Base-by-base conservation (phyloP, 495 filamentous ascomycete genomes). In the Thermochaetoides thermophila region DNA sequence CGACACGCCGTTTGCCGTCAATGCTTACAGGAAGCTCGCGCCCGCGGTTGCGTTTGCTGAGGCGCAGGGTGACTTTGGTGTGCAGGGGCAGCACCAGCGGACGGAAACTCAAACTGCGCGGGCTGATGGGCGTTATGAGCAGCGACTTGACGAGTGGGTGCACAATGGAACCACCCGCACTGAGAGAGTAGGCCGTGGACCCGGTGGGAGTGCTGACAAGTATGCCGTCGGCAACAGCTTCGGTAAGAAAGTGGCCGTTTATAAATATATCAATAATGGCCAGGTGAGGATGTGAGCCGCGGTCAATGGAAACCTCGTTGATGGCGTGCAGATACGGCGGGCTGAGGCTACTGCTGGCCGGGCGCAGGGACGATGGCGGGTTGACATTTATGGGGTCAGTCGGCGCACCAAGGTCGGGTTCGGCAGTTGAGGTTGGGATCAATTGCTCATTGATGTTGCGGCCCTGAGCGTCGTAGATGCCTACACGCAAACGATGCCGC, bases 231-330 rank as follows among this genome's bases (percentile, higher is more conserved):
- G 85, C 84, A 17, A 95, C 84, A 0, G 81, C 84, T 45, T 91
- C 83, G 3, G 89, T 97, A 15, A 97, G 62, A 43, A 84, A 84
- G 31, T 83, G 75, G 7, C 75, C 74, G 37, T 81, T 82, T 22
- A 96, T 72, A 49, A 68, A 89, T 24, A 97, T 78, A 39, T 87
- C 81, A 40, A 97, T 71, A 37, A 93, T 78, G 7, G 84, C 81
- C 2, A 97, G 70, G 56, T 97, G 89, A 0, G 89, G 83, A 38
- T 83, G 76, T 23, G 74, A 69, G 31, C 89, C 89, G 10, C 89
- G 80, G 49, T 97, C 91, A 29, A 97, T 76, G 17, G 89, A 78
- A 6, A 97, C 69, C 50, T 97, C 89, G 50, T 97, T 97, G 60
- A 96, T 81, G 30, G 89, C 89, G 50, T 92, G 86, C 3, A 84